phyloP scores from a whole-genome alignment of 169 alveolate genomes.

The Plasmodium vinckei region DNA sequence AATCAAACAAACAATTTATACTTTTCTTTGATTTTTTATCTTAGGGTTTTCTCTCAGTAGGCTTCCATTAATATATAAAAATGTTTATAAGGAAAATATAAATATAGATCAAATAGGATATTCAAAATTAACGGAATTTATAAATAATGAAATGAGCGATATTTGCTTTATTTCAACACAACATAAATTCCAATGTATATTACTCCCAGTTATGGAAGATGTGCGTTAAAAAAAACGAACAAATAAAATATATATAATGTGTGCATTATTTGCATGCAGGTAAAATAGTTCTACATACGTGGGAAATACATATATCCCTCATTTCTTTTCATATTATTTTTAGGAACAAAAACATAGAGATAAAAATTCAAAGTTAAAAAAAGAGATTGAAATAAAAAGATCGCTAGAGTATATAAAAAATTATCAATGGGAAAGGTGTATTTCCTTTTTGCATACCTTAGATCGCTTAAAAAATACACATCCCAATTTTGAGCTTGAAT shows the following conservation, averaged over 20 bases:
- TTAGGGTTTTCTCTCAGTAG: slow-evolving; percentile 66
- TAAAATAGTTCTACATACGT: not conserved
- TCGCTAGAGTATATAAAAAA: slow-evolving; percentile 59
- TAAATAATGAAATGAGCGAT: slow-evolving; percentile 77
- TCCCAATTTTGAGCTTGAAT: slow-evolving; percentile 16
- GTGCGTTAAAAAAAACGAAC: slow-evolving; percentile 25
- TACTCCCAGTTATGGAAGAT: slow-evolving; percentile 60
- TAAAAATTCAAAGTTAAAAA: slow-evolving; percentile 55
- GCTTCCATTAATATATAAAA: slow-evolving; percentile 79
- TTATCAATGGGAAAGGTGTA: slow-evolving; percentile 64
- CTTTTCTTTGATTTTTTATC: too few relatives aligned
- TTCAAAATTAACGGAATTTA: slow-evolving; percentile 81
- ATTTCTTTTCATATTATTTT: not conserved
- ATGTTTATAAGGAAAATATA: slow-evolving; percentile 74
- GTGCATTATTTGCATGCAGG: not conserved
- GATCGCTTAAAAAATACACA: slow-evolving; percentile 19
- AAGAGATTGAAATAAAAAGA: slow-evolving; percentile 29
- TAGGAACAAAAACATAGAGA: slow-evolving; percentile 69
- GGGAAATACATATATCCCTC: too few relatives aligned
- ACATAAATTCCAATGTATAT: slow-evolving; percentile 59
- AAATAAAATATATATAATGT: slow-evolving; percentile 13
- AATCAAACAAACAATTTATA: too few relatives aligned
- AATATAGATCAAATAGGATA: slow-evolving; percentile 80
- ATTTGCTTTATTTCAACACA: slow-evolving; percentile 67
- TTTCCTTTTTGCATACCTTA: slow-evolving; percentile 31